Evolutionary conservation across 225 moss, liverwort and hornwort genomes (phyloP).

Genomic region (Pseudoscleropodium purum): DNA sequence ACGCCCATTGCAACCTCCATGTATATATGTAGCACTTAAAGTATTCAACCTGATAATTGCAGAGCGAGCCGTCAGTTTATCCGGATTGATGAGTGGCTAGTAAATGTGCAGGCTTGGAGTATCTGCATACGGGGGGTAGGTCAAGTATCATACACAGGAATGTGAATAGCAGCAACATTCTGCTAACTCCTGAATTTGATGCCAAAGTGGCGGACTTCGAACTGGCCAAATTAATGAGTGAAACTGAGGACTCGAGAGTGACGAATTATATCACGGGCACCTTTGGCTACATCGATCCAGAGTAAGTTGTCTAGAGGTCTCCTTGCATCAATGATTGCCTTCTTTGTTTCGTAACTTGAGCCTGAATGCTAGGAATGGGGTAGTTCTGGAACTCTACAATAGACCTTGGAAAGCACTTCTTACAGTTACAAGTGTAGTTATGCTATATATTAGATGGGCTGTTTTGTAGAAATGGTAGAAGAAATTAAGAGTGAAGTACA

Average conservation of each 20-base stretch:
- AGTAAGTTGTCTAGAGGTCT: not conserved
- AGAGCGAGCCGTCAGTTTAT: not conserved
- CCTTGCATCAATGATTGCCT: not conserved
- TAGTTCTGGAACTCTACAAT: not conserved
- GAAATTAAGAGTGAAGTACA: not conserved
- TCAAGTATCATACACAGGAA: not conserved
- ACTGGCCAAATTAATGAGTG: not conserved
- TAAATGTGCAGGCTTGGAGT: not conserved
- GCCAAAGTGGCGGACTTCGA: not conserved
- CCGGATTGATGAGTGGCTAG: not conserved
- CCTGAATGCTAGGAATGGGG: no score
- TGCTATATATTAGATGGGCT: not conserved
- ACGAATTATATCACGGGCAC: accelerated
- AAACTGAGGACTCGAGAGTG: no score
- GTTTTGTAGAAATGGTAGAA: not conserved
- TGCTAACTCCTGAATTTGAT: not conserved
- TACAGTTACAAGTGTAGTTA: no score
- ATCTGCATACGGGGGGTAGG: not conserved
- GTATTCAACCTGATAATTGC: not conserved
- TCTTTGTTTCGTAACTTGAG: not conserved
- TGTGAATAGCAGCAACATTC: not conserved
- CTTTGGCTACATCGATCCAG: not conserved
- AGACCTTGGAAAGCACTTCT: not conserved
- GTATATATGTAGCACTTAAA: not conserved
- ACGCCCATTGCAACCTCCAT: no score